Conservation (phyloP, 179 eudicot species). For the Silene coronaria region DNA sequence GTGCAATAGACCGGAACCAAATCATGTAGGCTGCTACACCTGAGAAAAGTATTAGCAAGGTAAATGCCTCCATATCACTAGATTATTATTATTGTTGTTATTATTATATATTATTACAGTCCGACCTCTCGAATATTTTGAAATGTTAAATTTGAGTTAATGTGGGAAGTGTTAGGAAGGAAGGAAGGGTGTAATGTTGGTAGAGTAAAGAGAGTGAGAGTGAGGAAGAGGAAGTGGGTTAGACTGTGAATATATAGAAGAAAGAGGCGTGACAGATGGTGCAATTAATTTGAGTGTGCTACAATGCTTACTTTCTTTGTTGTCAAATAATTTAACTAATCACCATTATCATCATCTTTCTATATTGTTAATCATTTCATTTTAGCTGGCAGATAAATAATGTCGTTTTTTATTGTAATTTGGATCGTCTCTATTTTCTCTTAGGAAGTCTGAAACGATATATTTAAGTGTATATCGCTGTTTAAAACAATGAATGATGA, state of each 20-base stretch:
- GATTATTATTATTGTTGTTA: no score
- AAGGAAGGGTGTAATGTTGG: background rate
- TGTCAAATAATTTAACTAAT: no score
- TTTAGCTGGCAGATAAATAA: no score
- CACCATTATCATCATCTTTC: no score
- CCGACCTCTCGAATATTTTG: no score
- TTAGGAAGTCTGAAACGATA: no score
- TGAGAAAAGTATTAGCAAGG: slow-evolving; percentile 28
- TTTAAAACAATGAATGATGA: no score
- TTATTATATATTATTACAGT: no score
- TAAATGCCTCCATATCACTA: slow-evolving; percentile 29
- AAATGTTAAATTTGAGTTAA: slow-evolving; percentile 10
- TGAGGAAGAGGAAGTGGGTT: slow-evolving; percentile 1
- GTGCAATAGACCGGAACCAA: slow-evolving; percentile 44
- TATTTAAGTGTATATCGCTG: no score
- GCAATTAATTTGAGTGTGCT: slow-evolving; percentile 16
- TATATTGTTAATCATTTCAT: no score
- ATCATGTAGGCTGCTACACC: slow-evolving; percentile 32
- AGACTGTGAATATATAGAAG: slow-evolving; percentile 10
- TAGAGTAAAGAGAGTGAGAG: background rate
- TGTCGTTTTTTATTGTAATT: no score
- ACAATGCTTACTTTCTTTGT: background rate
- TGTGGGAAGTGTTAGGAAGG: background rate
- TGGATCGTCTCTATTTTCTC: no score
- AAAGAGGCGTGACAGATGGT: slow-evolving; percentile 13